phyloP scores from a whole-genome alignment of 331 rosid species.

The Prunus yedoensis region DNA sequence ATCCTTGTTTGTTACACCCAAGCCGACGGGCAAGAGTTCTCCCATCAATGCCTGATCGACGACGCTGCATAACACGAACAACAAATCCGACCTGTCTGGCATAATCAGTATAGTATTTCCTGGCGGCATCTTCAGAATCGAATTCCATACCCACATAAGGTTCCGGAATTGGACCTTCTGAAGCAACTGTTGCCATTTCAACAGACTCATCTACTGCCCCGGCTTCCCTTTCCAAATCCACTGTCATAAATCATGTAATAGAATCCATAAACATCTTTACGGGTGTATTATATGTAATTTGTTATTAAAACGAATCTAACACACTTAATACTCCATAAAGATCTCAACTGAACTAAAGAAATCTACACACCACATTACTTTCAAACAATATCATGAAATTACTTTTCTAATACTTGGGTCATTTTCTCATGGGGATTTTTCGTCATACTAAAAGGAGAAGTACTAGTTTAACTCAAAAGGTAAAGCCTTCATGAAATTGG shows the following conservation, averaged over 20 bases:
- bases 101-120: conserved; percentile 56
- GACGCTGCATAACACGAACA: conserved; percentile 82
- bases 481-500: not conserved
- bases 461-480: conserved; percentile 1
- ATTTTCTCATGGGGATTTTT: not conserved
- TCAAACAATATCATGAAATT: not conserved
- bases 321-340: not conserved
- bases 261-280: conserved; percentile 25
- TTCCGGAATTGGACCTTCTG: conserved; percentile 42
- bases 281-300: not conserved
- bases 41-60: conserved; percentile 72
- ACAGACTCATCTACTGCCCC: conserved; percentile 31
- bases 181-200: conserved; percentile 42
- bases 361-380: not conserved
- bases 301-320: not conserved
- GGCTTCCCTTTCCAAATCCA: conserved; percentile 55
- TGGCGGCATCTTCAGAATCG: conserved; percentile 71
- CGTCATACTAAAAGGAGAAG: not conserved
- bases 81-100: conserved; percentile 67
- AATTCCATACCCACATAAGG: conserved; percentile 79
- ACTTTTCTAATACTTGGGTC: not conserved
- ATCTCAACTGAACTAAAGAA: not conserved
- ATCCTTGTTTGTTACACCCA: conserved; percentile 84
- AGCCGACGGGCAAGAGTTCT: conserved; percentile 83
- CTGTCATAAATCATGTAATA: conserved; percentile 24